These are phyloP conservation scores for Schwanniomyces etchellsii DNA, from an alignment of 1,139 yeast genomes.

Conservation along the genomic window DNA sequence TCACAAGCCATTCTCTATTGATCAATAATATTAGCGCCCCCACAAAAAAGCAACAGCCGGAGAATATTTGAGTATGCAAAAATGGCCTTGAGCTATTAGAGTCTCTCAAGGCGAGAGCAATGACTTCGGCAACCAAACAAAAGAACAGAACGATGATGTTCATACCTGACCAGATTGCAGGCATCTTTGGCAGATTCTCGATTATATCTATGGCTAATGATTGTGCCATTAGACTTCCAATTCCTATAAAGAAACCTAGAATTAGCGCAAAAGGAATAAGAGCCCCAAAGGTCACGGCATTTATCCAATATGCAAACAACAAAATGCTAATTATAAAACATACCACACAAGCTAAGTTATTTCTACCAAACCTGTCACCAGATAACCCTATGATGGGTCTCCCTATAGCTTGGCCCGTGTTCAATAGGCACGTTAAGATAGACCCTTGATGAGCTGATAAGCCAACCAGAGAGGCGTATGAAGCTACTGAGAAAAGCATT, in stretches of 20 bases:
- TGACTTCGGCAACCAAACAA: slow-evolving; percentile 43
- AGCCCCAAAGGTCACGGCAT: slow-evolving; percentile 45
- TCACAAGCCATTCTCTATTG: slow-evolving; percentile 27
- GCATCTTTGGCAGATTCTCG: slow-evolving; percentile 38
- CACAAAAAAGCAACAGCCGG: slow-evolving; percentile 43
- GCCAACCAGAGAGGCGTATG: slow-evolving; percentile 60
- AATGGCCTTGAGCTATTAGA: slow-evolving; percentile 35
- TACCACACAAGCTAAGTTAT: slow-evolving; percentile 38
- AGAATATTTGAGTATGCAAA: slow-evolving; percentile 54
- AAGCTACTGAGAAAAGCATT: slow-evolving; percentile 54
- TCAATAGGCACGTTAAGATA: slow-evolving; percentile 53
- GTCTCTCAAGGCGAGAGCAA: slow-evolving; percentile 41
- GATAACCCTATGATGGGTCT: slow-evolving; percentile 56
- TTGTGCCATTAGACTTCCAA: slow-evolving; percentile 59
- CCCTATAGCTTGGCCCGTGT: slow-evolving; percentile 61
- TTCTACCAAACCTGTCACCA: slow-evolving; percentile 56
- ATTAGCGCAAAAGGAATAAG: slow-evolving; percentile 48
- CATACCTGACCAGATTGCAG: slow-evolving; percentile 57
- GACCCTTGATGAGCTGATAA: slow-evolving; percentile 52
- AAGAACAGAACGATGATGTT: slow-evolving; percentile 44
- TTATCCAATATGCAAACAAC: slow-evolving; percentile 49
- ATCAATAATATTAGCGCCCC: slow-evolving; percentile 21
- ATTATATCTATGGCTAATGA: slow-evolving; percentile 57
- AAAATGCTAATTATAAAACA: slow-evolving; percentile 29
- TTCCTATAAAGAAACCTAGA: slow-evolving; percentile 54